phyloP scores from a whole-genome alignment of 2,329 filamentous ascomycete species.

The Pseudogymnoascus pannorum region DNA sequence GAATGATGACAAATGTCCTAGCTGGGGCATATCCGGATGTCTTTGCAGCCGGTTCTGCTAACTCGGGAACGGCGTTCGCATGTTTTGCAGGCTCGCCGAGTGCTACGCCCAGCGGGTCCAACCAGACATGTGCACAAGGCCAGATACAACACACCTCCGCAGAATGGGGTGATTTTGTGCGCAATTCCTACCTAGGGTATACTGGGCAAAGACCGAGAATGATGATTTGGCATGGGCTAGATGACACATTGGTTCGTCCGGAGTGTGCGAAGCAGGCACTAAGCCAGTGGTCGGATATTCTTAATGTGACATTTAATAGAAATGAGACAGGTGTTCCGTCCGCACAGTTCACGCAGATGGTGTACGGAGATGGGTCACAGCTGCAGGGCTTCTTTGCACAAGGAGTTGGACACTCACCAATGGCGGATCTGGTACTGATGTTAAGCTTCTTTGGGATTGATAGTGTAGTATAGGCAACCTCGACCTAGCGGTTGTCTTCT shows the following conservation, averaged over 20 bases:
- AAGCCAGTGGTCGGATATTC: constrained; percentile 40
- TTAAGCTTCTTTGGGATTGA: background rate
- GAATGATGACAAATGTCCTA: constrained; percentile 41
- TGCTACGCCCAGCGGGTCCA: constrained; percentile 40
- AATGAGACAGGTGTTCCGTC: constrained; percentile 25
- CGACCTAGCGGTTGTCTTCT: background rate
- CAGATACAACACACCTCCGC: constrained; percentile 23
- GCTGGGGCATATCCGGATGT: constrained; percentile 38
- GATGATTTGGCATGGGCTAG: constrained; percentile 31
- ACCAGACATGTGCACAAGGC: constrained; percentile 40
- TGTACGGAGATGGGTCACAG: constrained; percentile 28
- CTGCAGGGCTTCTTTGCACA: constrained; percentile 27
- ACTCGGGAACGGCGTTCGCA: constrained; percentile 29
- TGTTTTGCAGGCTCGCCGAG: constrained; percentile 34
- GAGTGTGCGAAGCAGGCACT: constrained; percentile 35
- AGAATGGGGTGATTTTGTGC: constrained; percentile 41
- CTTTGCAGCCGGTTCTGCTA: constrained; percentile 35
- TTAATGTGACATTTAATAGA: constrained; percentile 27
- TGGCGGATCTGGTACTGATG: constrained; percentile 10
- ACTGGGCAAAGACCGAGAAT: constrained; percentile 33
- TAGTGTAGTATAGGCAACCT: background rate
- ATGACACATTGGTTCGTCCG: constrained; percentile 31
- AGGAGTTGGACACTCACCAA: constrained; percentile 25
- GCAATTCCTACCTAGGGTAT: constrained; percentile 29
- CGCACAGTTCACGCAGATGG: constrained; percentile 24